Evolutionary conservation across 2,329 filamentous ascomycete genomes (phyloP).

Genomic region (Trichophyton equinum): DNA sequence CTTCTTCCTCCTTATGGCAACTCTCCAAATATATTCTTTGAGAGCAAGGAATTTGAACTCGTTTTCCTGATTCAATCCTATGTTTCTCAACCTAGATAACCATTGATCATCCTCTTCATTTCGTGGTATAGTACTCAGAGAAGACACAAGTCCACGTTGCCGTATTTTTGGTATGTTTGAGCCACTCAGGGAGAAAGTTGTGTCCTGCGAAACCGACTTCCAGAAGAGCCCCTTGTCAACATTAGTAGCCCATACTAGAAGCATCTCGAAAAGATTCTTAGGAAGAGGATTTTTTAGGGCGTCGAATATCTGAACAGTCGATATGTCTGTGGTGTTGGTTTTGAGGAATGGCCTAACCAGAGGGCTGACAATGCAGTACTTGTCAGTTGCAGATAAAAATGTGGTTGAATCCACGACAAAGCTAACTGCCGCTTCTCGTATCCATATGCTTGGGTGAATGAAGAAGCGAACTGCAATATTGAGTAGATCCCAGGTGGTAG

Average conservation of each 20-base stretch:
- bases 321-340: conserved; percentile 54
- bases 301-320: conserved; percentile 64
- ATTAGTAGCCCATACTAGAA: conserved; percentile 73
- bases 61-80: conserved; percentile 70
- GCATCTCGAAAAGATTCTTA: conserved; percentile 69
- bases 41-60: conserved; percentile 80
- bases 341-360: conserved; percentile 73
- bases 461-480: conserved; percentile 74
- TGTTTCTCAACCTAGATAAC: conserved; percentile 70
- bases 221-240: conserved; percentile 75
- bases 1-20: conserved; percentile 58
- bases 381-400: conserved; percentile 66
- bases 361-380: conserved; percentile 70
- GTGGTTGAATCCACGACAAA: conserved; percentile 67
- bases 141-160: conserved; percentile 29
- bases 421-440: conserved; percentile 75
- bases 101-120: conserved; percentile 93
- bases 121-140: conserved; percentile 52
- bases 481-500: conserved; percentile 76
- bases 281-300: conserved; percentile 70
- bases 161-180: conserved; percentile 45
- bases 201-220: conserved; percentile 60
- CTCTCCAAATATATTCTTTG: conserved; percentile 80
- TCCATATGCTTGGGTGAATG: conserved; percentile 91
- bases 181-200: conserved; percentile 54